Conservation (phyloP, 2,329 filamentous ascomycete genomes). For the Colletotrichum abscissum region DNA sequence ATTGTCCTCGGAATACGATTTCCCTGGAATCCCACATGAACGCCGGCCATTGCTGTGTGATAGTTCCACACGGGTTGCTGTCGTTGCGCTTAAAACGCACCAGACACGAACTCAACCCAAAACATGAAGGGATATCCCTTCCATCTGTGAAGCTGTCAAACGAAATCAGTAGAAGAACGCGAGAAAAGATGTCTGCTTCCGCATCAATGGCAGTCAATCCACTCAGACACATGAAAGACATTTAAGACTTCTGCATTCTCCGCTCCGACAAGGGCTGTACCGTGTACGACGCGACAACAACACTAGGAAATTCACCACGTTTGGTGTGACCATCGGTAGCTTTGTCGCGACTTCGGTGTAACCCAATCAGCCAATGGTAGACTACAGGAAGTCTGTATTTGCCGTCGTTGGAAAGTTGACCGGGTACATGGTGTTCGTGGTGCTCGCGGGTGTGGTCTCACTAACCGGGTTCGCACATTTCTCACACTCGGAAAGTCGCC, state of each 20-base stretch:
- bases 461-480: no score
- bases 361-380: conserved; percentile 57
- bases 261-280: conserved; percentile 54
- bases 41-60: conserved; percentile 58
- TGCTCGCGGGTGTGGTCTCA: no score
- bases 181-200: conserved; percentile 47
- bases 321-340: conserved; percentile 43
- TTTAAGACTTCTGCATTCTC: conserved; percentile 51
- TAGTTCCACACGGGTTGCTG: conserved; percentile 55
- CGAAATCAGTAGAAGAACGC: conserved; percentile 64
- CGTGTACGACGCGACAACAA: conserved; percentile 52
- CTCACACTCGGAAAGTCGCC: no score
- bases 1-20: no score
- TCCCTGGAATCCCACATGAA: conserved; percentile 49
- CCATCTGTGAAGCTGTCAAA: conserved; percentile 58
- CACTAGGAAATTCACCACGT: conserved; percentile 58
- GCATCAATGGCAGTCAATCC: conserved; percentile 52
- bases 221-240: conserved; percentile 51
- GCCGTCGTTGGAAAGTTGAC: conserved; percentile 54
- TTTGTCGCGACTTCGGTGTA: conserved; percentile 58
- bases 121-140: conserved; percentile 54
- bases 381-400: conserved; percentile 56
- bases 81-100: conserved; percentile 61
- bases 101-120: conserved; percentile 48
- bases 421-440: conserved; percentile 57